Conservation (phyloP, 2,329 filamentous ascomycete species). For the Cytospora mali region DNA sequence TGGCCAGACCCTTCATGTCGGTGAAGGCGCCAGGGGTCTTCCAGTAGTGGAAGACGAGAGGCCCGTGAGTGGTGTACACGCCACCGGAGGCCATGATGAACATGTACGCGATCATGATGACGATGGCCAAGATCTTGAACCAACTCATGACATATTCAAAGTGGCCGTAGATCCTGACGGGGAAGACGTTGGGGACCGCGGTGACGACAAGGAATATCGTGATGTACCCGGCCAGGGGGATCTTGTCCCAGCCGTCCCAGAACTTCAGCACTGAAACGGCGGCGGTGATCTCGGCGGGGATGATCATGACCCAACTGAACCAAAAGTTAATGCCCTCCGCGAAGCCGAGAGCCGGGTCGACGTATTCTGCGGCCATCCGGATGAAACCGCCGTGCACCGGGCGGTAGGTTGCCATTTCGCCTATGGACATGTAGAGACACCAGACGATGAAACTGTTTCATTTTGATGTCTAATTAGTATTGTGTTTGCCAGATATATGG, state of each 20-base stretch:
- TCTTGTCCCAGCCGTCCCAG: constrained; percentile 35
- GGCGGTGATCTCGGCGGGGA: constrained; percentile 40
- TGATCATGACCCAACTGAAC: constrained; percentile 40
- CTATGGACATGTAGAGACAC: constrained; percentile 38
- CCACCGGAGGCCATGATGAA: constrained; percentile 41
- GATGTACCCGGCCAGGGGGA: constrained; percentile 39
- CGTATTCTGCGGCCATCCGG: constrained; percentile 37
- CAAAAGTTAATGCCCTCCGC: constrained; percentile 40
- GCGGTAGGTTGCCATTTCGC: constrained; percentile 38
- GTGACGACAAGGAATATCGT: constrained; percentile 38
- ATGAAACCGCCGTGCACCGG: constrained; percentile 40
- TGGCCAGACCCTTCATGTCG: constrained; percentile 39
- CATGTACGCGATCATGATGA: constrained; percentile 40
- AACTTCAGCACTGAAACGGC: constrained; percentile 38
- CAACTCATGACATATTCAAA: constrained; percentile 39
- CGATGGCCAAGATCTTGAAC: constrained; percentile 36
- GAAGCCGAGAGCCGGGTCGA: constrained; percentile 39
- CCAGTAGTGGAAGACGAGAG: constrained; percentile 39
- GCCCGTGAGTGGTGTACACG: constrained; percentile 36
- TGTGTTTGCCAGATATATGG: neutral
- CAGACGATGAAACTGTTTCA: constrained; percentile 37
- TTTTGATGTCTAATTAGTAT: neutral
- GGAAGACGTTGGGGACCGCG: constrained; percentile 35
- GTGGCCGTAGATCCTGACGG: constrained; percentile 36
- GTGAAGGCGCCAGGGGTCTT: constrained; percentile 36